These are phyloP conservation scores for Thuja plicata DNA, from an alignment of 83 land plant species.

Conservation along the genomic window DNA sequence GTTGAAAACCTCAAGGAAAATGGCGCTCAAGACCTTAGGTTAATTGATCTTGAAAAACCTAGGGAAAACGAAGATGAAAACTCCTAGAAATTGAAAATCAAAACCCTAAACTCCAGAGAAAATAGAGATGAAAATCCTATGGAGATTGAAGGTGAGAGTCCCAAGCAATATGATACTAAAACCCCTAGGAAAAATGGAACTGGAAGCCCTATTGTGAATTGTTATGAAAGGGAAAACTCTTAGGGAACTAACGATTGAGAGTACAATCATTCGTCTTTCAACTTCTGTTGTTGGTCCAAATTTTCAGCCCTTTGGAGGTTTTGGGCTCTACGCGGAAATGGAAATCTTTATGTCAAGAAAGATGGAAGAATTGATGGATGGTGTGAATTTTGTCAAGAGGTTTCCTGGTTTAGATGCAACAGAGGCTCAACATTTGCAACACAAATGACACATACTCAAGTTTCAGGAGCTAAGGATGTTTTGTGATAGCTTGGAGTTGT, in stretches of 20 bases:
- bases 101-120: neutral
- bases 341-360: neutral
- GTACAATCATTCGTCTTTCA: neutral
- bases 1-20: no score
- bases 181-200: neutral
- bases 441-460: neutral
- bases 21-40: no score
- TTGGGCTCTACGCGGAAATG: neutral
- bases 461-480: neutral
- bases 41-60: no score
- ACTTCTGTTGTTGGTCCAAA: neutral
- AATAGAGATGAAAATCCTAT: neutral
- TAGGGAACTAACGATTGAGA: neutral
- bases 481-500: neutral
- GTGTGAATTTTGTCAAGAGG: neutral
- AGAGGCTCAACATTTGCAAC: neutral
- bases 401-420: neutral
- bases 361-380: conserved; percentile 6
- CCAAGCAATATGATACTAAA: neutral
- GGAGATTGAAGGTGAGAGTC: neutral
- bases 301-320: neutral
- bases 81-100: no score
- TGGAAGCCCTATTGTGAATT: neutral
- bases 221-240: neutral
- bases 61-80: no score